A percentile compares a stretch with the other conserved stretches of the same genome.
These are phyloP conservation scores for Xylaria sp. DNA, from an alignment of 2,329 filamentous ascomycete genomes.

Conservation along the genomic window DNA sequence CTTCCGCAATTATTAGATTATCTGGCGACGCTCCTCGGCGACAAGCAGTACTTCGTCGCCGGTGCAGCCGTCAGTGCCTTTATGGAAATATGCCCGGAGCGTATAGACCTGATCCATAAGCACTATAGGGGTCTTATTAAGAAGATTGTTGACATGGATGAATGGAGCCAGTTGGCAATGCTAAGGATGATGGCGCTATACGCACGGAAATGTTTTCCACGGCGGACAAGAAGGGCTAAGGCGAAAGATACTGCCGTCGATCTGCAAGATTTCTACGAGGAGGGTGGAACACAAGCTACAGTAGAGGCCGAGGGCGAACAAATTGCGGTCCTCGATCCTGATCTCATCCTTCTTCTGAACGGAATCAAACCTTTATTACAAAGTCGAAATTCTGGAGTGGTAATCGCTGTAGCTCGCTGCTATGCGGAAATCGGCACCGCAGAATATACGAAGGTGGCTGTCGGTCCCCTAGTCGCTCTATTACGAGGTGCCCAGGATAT, in stretches of 20 bases:
- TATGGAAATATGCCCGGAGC: constrained; percentile 86
- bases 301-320: constrained; percentile 61
- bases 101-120: constrained; percentile 88
- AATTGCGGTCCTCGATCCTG: constrained; percentile 77
- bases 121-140: constrained; percentile 87
- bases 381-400: constrained; percentile 92
- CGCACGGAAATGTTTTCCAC: constrained; percentile 87
- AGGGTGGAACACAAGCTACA: constrained; percentile 62
- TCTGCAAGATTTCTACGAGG: constrained; percentile 84
- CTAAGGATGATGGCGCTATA: constrained; percentile 86
- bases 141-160: constrained; percentile 98
- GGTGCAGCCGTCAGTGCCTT: constrained; percentile 92
- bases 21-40: constrained; percentile 79
- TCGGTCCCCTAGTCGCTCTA: constrained; percentile 88
- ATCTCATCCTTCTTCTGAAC: constrained; percentile 83
- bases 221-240: constrained; percentile 68
- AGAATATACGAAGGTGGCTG: constrained; percentile 77
- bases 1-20: constrained; percentile 87
- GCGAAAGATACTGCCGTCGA: constrained; percentile 53
- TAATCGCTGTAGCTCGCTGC: constrained; percentile 85
- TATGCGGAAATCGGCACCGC: constrained; percentile 86
- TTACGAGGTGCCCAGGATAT: constrained; percentile 87
- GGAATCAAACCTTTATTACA: constrained; percentile 86
- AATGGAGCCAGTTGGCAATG: constrained; percentile 93
- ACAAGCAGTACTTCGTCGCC: constrained; percentile 96